These are phyloP conservation scores for Thalassiosira mediterranea DNA, from an alignment of 352 stramenopile genomes.

Conservation along the genomic window DNA sequence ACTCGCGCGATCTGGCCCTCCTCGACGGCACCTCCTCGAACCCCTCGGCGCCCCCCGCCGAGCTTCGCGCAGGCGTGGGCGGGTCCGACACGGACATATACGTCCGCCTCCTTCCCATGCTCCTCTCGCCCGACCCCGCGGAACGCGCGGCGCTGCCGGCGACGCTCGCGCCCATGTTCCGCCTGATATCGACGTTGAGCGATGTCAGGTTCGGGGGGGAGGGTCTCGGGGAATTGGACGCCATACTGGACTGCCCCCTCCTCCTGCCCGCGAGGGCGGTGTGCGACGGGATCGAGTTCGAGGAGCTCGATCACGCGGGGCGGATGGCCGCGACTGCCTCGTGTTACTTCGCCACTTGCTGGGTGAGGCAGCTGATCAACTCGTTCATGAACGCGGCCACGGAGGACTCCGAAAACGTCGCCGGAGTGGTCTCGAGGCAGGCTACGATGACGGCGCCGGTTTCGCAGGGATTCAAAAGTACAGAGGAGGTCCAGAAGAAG, in stretches of 20 bases:
- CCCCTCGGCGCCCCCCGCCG: conserved; percentile 18
- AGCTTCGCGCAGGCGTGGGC: conserved; percentile 51
- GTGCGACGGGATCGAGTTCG: conserved; percentile 49
- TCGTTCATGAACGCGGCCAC: conserved; percentile 56
- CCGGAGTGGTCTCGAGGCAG: not conserved
- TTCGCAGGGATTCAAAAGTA: conserved; percentile 39
- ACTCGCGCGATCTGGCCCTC: conserved; percentile 38
- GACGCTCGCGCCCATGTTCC: conserved; percentile 52
- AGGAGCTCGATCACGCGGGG: conserved; percentile 28
- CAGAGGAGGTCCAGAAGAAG: conserved; percentile 53
- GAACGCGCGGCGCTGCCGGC: conserved; percentile 37
- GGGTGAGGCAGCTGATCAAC: conserved; percentile 62
- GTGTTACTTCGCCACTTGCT: conserved; percentile 61
- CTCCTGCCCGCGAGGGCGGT: conserved; percentile 36
- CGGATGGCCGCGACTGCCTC: conserved; percentile 47
- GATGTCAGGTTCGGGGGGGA: conserved; percentile 47
- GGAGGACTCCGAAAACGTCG: not conserved
- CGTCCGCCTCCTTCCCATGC: conserved; percentile 51
- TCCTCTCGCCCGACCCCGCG: conserved; percentile 20
- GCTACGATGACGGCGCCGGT: not conserved
- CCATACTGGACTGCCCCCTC: conserved; percentile 57
- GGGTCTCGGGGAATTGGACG: conserved; percentile 56
- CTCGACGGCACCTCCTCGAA: conserved; percentile 36
- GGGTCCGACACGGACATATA: conserved; percentile 42
- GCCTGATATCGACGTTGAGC: conserved; percentile 42